Evolutionary conservation across 805 yeast species (phyloP).

Genomic region (Metschnikowia matae): DNA sequence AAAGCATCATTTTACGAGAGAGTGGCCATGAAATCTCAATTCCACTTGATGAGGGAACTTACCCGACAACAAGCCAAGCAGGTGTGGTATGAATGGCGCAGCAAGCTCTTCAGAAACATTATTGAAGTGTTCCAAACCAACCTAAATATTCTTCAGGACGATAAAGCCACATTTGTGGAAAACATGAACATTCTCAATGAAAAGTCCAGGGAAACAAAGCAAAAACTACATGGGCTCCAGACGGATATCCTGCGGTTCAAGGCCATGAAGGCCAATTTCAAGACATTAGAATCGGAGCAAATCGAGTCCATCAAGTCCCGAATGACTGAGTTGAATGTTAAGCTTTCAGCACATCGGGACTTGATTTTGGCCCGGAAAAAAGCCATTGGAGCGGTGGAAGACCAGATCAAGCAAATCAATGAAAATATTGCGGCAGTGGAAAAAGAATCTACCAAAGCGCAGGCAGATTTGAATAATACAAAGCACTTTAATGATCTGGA

Average conservation of each 20-base stretch:
- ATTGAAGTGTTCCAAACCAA: conserved; percentile 27
- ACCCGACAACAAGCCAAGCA: conserved; percentile 51
- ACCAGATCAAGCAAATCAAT: conserved; percentile 8
- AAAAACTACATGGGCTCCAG: conserved; percentile 10
- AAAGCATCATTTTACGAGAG: conserved; percentile 35
- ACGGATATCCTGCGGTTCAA: conserved; percentile 18
- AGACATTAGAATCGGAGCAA: conserved; percentile 15
- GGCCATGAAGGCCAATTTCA: conserved; percentile 15
- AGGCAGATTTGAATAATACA: conserved; percentile 8
- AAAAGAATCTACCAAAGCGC: conserved; percentile 17
- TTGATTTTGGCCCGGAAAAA: conserved; percentile 14
- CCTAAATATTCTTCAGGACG: conserved; percentile 19
- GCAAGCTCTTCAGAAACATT: conserved; percentile 46
- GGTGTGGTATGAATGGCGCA: conserved; percentile 63
- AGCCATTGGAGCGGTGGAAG: conserved; percentile 9
- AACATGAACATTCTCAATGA: conserved; percentile 15
- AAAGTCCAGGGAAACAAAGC: conserved; percentile 9
- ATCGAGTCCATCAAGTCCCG: conserved; percentile 9
- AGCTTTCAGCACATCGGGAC: conserved; percentile 12
- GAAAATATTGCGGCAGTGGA: conserved; percentile 18
- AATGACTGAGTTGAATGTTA: conserved; percentile 16
- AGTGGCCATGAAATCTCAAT: conserved; percentile 42
- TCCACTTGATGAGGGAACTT: conserved; percentile 46
- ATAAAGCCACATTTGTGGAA: conserved; percentile 13
- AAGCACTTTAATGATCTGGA: conserved; percentile 12